Evolutionary conservation across 1,284 basidiomycete genomes (phyloP).

Genomic region (Sutorius eximius): DNA sequence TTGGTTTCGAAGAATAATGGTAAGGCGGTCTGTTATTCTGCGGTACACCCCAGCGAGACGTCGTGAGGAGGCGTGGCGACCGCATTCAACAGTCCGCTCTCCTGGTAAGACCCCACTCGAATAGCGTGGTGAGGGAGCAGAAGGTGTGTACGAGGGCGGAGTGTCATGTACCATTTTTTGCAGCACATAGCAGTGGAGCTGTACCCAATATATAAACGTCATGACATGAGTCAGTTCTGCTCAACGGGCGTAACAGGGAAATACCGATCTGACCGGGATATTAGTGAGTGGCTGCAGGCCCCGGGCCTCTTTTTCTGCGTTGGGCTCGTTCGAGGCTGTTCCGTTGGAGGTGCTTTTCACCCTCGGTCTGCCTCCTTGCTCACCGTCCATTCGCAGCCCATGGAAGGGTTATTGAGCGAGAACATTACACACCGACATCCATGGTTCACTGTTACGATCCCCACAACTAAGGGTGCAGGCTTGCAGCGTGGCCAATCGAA

Average conservation of each 20-base stretch:
- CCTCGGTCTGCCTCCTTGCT: too few species aligned
- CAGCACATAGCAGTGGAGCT: too few species aligned
- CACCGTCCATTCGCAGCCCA: too few species aligned
- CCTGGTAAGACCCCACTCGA: slow-evolving; percentile 28
- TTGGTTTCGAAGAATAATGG: slow-evolving; percentile 27
- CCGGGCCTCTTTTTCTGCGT: too few species aligned
- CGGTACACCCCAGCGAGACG: slow-evolving; percentile 25
- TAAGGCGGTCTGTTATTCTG: slow-evolving; percentile 34
- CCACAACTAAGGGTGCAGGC: neutral
- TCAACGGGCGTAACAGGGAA: neutral
- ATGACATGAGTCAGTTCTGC: neutral
- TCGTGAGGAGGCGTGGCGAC: slow-evolving; percentile 6
- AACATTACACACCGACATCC: too few species aligned
- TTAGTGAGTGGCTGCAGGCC: too few species aligned
- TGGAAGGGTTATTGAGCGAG: too few species aligned
- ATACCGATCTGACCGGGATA: too few species aligned
- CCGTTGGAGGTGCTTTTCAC: too few species aligned
- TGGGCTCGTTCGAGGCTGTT: neutral
- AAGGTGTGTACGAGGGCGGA: slow-evolving; percentile 26
- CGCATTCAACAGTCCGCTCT: slow-evolving; percentile 23
- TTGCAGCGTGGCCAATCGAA: neutral
- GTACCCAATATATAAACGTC: neutral
- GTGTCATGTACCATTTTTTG: slow-evolving; percentile 15
- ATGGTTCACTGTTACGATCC: neutral
- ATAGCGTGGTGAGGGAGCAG: slow-evolving; percentile 27